Evolutionary conservation across 2,329 filamentous ascomycete genomes (phyloP), one percentile per base, ranked within the genome.

Genomic region (Amesomyces nigricolor): DNA sequence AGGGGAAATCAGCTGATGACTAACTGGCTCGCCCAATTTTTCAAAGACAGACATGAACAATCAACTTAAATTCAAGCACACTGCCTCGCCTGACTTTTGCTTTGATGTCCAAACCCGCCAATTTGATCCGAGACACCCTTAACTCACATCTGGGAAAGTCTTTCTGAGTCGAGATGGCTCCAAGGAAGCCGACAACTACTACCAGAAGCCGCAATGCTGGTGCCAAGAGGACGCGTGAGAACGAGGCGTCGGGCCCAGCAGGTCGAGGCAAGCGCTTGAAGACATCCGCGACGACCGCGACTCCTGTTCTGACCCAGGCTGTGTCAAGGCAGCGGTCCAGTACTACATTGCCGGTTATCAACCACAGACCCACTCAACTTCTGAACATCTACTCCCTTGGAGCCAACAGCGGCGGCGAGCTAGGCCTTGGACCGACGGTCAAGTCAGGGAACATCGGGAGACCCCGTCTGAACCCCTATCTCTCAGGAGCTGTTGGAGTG

Each of bases 301-400:
- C n/a, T 11, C 47, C 43, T 14, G 42, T 53, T 35, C 53, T 51
- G 10, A 14, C 16, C n/a, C 47, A 50, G 9, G 14, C 47, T 19
- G 40, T 22, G 6, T 10, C 45, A 32, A 22, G 29, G 5, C 47
- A 47, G 37, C 45, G 45, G 7, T 30, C 47, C 16, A 13, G 5
- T 19, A 43, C 7, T n/a, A 87, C 71, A 89, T 89, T 68, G 17
- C 47, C 35, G 37, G 6, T 39, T n/a, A 44, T 54, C 39, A 58
- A 17, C 37, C 68, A 78, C 14, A 75, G 79, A 16, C 86, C 86
- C 2, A 81, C 76, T 0, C 70, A 81, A 58, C 73, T 75, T 17
- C 77, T 92, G 51, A 83, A 91, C 63, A 74, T 94, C 57, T 92
- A 85, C 65, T 86, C 91, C 53, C 91, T 89, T 63, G 89, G 89